A percentile compares a stretch with the other conserved stretches of the same genome.
Evolutionary conservation across 805 yeast species (phyloP).

Genomic region (Schizosaccharomyces lindneri): DNA sequence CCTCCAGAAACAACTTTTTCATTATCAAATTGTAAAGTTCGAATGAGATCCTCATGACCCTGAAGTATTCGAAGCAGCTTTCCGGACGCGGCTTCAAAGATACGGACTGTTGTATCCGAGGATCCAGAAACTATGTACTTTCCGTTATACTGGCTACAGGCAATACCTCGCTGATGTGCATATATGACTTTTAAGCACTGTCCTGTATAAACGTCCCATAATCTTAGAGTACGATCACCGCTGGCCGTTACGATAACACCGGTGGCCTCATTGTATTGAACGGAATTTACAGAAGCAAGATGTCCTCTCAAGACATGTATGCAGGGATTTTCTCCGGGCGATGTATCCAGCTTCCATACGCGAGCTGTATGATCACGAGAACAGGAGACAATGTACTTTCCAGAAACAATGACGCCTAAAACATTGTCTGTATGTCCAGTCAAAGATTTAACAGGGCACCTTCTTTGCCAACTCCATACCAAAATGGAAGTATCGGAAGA

Average conservation of each 20-base stretch:
- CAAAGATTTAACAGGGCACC: slow-evolving; percentile 10
- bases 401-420: slow-evolving; percentile 11
- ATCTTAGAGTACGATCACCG: slow-evolving; percentile 57
- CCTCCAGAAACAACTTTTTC: slow-evolving; percentile 14
- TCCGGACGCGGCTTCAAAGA: slow-evolving; percentile 36
- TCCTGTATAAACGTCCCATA: slow-evolving; percentile 61
- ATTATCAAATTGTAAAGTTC: slow-evolving; percentile 16
- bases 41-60: slow-evolving; percentile 75
- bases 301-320: slow-evolving; percentile 11
- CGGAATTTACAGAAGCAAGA: slow-evolving; percentile 16
- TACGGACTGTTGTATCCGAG: background rate
- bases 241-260: slow-evolving; percentile 15
- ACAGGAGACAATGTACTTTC: slow-evolving; percentile 12
- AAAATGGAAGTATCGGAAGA: slow-evolving; percentile 15
- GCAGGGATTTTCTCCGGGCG: background rate
- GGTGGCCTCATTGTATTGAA: slow-evolving; percentile 9
- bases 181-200: slow-evolving; percentile 36
- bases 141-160: slow-evolving; percentile 53
- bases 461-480: slow-evolving; percentile 12
- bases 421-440: slow-evolving; percentile 12
- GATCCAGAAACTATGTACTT: slow-evolving; percentile 1
- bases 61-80: slow-evolving; percentile 40
- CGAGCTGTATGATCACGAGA: slow-evolving; percentile 15
- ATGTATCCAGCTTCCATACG: slow-evolving; percentile 9
- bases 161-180: slow-evolving; percentile 68